Evolutionary conservation across 1,139 yeast genomes (phyloP).

Genomic region (Ogataea hybrid): DNA sequence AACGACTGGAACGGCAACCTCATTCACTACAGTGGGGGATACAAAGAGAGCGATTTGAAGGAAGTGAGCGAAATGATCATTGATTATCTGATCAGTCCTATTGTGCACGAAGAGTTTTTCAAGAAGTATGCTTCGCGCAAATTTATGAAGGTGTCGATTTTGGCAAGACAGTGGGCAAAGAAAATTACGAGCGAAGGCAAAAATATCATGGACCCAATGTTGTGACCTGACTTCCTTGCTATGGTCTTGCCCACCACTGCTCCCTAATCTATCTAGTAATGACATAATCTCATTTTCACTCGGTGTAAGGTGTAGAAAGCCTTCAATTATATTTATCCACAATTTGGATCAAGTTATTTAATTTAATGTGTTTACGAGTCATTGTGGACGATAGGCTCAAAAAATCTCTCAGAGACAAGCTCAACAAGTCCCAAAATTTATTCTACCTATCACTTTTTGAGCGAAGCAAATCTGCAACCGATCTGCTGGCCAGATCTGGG

Average conservation of each 20-base stretch:
- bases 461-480: conserved; percentile 2
- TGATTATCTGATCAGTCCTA: conserved; percentile 80
- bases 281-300: not conserved
- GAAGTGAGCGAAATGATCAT: conserved; percentile 72
- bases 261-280: conserved; percentile 3
- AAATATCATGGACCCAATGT: conserved; percentile 34
- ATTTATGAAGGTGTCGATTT: conserved; percentile 85
- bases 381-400: conserved; percentile 7
- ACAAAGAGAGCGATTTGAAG: conserved; percentile 66
- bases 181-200: conserved; percentile 43
- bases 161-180: conserved; percentile 92
- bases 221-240: conserved; percentile 11
- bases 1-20: conserved; percentile 80
- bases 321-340: not conserved
- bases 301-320: conserved; percentile 4
- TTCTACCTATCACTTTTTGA: conserved; percentile 12
- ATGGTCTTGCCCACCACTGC: conserved; percentile 8
- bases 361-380: conserved; percentile 10
- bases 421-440: not conserved
- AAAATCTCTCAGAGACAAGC: not conserved
- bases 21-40: conserved; percentile 92
- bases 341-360: not conserved
- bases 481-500: conserved; percentile 2
- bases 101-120: conserved; percentile 88
- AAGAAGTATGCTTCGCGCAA: conserved; percentile 90